These are phyloP conservation scores for Colletotrichum ledebouriae DNA, from an alignment of 2,329 filamentous ascomycete species.

Conservation along the genomic window DNA sequence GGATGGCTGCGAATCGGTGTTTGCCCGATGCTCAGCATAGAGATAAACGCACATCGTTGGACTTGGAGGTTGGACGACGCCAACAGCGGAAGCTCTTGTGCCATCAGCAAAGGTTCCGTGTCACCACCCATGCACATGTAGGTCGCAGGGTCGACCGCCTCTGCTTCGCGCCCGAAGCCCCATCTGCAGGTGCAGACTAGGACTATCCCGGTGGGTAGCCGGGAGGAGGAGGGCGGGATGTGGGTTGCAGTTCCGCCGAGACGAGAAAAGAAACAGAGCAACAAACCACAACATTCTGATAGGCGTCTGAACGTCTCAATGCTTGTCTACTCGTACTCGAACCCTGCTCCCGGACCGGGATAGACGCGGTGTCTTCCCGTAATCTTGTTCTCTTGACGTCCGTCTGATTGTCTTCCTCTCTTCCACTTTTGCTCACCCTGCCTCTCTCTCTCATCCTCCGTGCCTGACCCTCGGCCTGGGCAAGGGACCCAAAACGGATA, in stretches of 20 bases:
- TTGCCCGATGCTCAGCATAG: not conserved
- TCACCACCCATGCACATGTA: constrained; percentile 17
- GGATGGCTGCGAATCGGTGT: constrained; percentile 11
- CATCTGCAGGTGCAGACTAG: constrained; percentile 24
- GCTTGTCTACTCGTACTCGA: not conserved
- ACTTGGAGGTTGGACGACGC: not conserved
- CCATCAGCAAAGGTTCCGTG: not conserved
- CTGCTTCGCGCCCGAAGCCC: constrained; percentile 5
- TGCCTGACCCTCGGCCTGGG: not conserved
- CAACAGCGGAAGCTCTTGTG: not conserved
- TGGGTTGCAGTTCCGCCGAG: constrained; percentile 11
- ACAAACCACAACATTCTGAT: not conserved
- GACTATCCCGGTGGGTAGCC: constrained; percentile 12
- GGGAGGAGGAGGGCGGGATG: constrained; percentile 9
- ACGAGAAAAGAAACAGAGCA: constrained; percentile 6
- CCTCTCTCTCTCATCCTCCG: constrained; percentile 5
- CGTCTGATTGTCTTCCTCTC: not conserved
- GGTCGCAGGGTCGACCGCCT: not conserved
- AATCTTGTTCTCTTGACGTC: not conserved
- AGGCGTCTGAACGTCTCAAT: not conserved
- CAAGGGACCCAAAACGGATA: constrained; percentile 13
- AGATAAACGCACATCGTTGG: constrained; percentile 16
- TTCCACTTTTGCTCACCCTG: not conserved
- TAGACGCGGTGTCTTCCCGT: not conserved
- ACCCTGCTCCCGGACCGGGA: not conserved